Evolutionary conservation across 1,284 basidiomycete genomes (phyloP).

Genomic region (Anthracocystis setariae): DNA sequence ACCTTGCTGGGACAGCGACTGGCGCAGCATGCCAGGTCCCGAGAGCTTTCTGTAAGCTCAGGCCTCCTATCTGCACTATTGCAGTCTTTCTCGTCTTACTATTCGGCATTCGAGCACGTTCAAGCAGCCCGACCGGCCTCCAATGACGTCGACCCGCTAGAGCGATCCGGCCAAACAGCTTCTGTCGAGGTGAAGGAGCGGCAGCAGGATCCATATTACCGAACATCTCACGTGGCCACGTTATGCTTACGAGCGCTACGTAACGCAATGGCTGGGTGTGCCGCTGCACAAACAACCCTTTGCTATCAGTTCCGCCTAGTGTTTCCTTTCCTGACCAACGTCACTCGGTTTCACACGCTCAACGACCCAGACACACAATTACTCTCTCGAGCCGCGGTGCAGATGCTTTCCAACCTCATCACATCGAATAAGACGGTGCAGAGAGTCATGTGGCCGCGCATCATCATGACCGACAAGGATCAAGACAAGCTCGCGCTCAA

Average conservation of each 20-base stretch:
- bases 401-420: conserved; percentile 49
- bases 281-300: conserved; percentile 17
- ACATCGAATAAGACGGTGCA: conserved; percentile 34
- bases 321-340: conserved; percentile 20
- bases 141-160: neutral
- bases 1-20: conserved; percentile 6
- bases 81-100: neutral
- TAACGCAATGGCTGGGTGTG: conserved; percentile 29
- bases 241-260: conserved; percentile 19
- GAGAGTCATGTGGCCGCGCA: conserved; percentile 24
- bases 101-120: conserved; percentile 3
- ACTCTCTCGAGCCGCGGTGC: conserved; percentile 28
- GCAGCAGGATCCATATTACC: conserved; percentile 9
- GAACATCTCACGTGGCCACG: conserved; percentile 10
- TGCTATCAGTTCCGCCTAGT: conserved; percentile 13
- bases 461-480: conserved; percentile 13
- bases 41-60: neutral
- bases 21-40: conserved; percentile 5
- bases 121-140: conserved; percentile 11
- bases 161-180: neutral
- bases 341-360: conserved; percentile 35
- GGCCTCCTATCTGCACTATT: neutral
- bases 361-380: conserved; percentile 28
- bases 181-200: neutral
- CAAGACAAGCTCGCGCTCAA: conserved; percentile 25